These are phyloP conservation scores for Sugiyamaella qingdaonensis DNA, from an alignment of 805 yeast species.

Conservation along the genomic window DNA sequence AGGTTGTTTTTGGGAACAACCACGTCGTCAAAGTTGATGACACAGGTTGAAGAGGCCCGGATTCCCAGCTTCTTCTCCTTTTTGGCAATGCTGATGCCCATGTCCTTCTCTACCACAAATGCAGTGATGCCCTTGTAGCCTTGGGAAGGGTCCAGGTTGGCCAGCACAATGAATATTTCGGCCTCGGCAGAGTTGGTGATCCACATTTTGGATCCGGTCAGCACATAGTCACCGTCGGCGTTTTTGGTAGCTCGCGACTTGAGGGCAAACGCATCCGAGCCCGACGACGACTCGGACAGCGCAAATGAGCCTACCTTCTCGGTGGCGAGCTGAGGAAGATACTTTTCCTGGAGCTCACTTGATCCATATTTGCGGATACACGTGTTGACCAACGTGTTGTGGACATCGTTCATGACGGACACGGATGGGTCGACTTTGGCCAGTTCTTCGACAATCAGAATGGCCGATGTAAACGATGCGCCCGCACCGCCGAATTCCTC, in stretches of 20 bases:
- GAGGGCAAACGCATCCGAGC: slow-evolving; percentile 43
- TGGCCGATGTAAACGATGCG: slow-evolving; percentile 42
- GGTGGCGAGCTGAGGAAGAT: slow-evolving; percentile 38
- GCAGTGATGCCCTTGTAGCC: slow-evolving; percentile 45
- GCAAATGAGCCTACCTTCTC: slow-evolving; percentile 38
- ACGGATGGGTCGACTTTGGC: slow-evolving; percentile 43
- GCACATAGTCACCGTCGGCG: slow-evolving; percentile 37
- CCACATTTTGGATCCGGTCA: slow-evolving; percentile 44
- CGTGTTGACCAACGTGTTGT: slow-evolving; percentile 42
- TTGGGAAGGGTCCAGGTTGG: slow-evolving; percentile 38
- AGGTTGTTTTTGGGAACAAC: slow-evolving; percentile 39
- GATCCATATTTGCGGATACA: slow-evolving; percentile 38
- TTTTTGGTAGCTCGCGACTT: slow-evolving; percentile 36
- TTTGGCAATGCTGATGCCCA: slow-evolving; percentile 41
- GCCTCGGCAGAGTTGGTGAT: slow-evolving; percentile 44
- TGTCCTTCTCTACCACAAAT: slow-evolving; percentile 38
- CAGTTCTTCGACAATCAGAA: slow-evolving; percentile 42
- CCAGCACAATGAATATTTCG: slow-evolving; percentile 38
- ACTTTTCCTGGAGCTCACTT: slow-evolving; percentile 34
- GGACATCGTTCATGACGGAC: slow-evolving; percentile 42
- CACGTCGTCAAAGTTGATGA: slow-evolving; percentile 38
- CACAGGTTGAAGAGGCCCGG: slow-evolving; percentile 42
- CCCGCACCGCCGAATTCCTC: slow-evolving; percentile 45
- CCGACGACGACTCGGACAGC: slow-evolving; percentile 39
- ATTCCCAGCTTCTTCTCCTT: slow-evolving; percentile 44